Evolutionary conservation across 1,284 basidiomycete species (phyloP).

Genomic region (Ustilago bromivora): DNA sequence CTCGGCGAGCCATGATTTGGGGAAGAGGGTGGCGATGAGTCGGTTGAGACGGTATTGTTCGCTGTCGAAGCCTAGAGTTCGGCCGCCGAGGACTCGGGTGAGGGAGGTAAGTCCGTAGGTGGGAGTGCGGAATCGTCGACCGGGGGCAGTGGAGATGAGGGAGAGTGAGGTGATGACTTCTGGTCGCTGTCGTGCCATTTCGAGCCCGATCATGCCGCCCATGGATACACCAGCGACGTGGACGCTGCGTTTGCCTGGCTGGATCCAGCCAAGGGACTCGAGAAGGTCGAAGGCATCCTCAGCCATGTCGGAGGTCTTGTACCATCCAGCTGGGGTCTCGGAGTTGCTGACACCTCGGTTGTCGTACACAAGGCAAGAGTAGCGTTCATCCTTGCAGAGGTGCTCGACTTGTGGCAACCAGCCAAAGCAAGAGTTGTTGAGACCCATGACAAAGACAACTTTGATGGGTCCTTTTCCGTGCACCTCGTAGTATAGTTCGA

Average conservation of each 20-base stretch:
- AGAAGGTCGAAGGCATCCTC: constrained; percentile 79
- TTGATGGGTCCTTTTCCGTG: constrained; percentile 63
- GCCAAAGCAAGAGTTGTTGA: constrained; percentile 69
- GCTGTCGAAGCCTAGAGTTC: constrained; percentile 73
- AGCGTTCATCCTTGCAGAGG: constrained; percentile 62
- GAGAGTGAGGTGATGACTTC: constrained; percentile 48
- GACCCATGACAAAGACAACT: constrained; percentile 68
- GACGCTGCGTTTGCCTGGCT: constrained; percentile 72
- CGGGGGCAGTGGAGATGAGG: constrained; percentile 63
- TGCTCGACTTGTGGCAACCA: constrained; percentile 70
- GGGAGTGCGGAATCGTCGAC: constrained; percentile 42
- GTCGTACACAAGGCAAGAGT: constrained; percentile 83
- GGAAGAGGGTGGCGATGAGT: constrained; percentile 77
- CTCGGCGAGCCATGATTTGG: constrained; percentile 73
- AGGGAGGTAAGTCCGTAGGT: constrained; percentile 69
- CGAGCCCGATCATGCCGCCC: constrained; percentile 83
- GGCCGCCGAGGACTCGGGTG: constrained; percentile 69
- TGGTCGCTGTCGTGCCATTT: constrained; percentile 58
- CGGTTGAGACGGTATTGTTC: constrained; percentile 74
- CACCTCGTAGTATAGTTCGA: constrained; percentile 68
- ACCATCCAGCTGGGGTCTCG: constrained; percentile 73
- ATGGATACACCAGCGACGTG: constrained; percentile 84
- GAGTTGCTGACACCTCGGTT: constrained; percentile 88
- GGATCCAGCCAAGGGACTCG: constrained; percentile 78
- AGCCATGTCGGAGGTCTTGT: constrained; percentile 79